phyloP scores from a whole-genome alignment of 2,329 filamentous ascomycete species.

The Fulvia fulva region DNA sequence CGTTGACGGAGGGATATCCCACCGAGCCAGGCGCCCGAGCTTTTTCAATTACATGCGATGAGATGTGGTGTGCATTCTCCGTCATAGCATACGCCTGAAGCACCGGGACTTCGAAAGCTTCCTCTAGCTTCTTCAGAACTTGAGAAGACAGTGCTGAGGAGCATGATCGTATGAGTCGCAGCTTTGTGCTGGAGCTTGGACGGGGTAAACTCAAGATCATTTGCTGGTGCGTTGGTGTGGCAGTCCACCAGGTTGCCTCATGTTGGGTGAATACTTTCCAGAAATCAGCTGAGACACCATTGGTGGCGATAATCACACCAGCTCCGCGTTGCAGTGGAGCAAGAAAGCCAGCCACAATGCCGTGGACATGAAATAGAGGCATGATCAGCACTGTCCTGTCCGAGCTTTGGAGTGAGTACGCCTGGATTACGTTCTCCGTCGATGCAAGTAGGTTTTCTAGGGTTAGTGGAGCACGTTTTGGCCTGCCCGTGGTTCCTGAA shows the following conservation, averaged over 20 bases:
- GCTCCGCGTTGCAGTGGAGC: constrained; percentile 71
- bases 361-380: constrained; percentile 86
- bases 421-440: constrained; percentile 73
- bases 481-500: constrained; percentile 76
- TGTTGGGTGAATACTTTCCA: constrained; percentile 71
- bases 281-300: constrained; percentile 74
- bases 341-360: constrained; percentile 76
- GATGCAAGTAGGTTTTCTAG: constrained; percentile 75
- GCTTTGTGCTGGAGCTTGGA: constrained; percentile 64
- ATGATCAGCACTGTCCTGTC: constrained; percentile 83
- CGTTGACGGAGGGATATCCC: constrained; percentile 76
- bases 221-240: constrained; percentile 86
- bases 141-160: constrained; percentile 81
- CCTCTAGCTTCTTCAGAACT: constrained; percentile 71
- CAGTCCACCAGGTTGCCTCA: constrained; percentile 83
- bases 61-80: constrained; percentile 73
- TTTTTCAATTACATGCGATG: constrained; percentile 63
- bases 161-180: constrained; percentile 83
- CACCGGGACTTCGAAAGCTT: constrained; percentile 67
- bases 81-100: constrained; percentile 91
- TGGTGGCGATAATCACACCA: constrained; percentile 68
- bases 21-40: constrained; percentile 59
- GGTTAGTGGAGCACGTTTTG: constrained; percentile 77
- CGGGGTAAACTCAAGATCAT: constrained; percentile 57
- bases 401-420: constrained; percentile 64